These are phyloP conservation scores for Tolypocladium tundrense DNA, from an alignment of 2,329 filamentous ascomycete species.

Conservation along the genomic window DNA sequence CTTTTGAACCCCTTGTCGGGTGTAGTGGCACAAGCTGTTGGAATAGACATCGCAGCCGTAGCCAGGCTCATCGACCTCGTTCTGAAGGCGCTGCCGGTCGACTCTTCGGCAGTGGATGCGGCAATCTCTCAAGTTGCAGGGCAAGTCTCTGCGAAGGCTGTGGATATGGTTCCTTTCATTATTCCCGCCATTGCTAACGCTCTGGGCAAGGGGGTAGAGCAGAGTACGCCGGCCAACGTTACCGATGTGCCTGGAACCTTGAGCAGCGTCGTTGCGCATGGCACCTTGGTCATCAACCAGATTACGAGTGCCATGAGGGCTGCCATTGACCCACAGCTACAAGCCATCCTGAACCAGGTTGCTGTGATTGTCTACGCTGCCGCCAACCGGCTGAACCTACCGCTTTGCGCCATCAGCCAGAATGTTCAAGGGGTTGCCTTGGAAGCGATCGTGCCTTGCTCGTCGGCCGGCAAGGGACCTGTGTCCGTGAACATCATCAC, in stretches of 20 bases:
- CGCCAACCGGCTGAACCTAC: conserved; percentile 6
- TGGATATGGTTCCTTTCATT: conserved; percentile 10
- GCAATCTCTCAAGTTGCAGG: conserved; percentile 8
- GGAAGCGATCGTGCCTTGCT: conserved; percentile 10
- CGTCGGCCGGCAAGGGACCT: neutral
- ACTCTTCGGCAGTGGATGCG: conserved; percentile 7
- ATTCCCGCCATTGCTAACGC: conserved; percentile 12
- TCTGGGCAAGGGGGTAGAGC: conserved; percentile 5
- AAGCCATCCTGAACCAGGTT: conserved; percentile 11
- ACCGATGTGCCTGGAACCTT: conserved; percentile 5
- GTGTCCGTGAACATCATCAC: conserved; percentile 2
- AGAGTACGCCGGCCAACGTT: neutral
- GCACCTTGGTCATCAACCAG: conserved; percentile 10
- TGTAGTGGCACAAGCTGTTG: conserved; percentile 9
- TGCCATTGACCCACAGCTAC: conserved; percentile 4
- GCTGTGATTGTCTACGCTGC: conserved; percentile 9
- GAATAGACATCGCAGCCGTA: conserved; percentile 7
- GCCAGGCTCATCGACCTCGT: conserved; percentile 12
- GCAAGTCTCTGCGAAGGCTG: conserved; percentile 4
- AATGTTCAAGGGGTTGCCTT: conserved; percentile 2
- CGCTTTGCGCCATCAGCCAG: conserved; percentile 10
- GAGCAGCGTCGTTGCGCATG: conserved; percentile 8
- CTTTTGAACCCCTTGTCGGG: conserved; percentile 9
- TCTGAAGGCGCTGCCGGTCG: conserved; percentile 9
- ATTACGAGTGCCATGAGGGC: conserved; percentile 5